Percentiles rank a stretch among this genome's conserved stretches.
These are phyloP conservation scores for Casuarina cunninghamiana DNA, from an alignment of 306 rosid species.

Conservation along the genomic window DNA sequence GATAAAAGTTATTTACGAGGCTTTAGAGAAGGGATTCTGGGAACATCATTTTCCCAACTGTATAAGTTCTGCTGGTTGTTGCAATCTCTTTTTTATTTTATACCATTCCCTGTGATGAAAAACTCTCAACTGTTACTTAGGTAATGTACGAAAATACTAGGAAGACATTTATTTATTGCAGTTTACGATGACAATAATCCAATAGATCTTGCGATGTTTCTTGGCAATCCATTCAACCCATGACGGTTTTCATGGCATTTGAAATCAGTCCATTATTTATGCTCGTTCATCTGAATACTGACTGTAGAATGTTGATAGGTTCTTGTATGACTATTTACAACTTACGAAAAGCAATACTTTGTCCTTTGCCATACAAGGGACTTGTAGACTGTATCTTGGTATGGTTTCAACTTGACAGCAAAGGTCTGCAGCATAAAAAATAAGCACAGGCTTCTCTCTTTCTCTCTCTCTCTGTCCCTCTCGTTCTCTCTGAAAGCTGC, in stretches of 20 bases:
- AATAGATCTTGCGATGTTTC: background rate
- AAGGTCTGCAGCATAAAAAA: no score
- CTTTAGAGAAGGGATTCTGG: background rate
- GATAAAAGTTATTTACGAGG: conserved; percentile 5
- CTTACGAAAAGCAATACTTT: no score
- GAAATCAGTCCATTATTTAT: background rate
- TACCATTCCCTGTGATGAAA: background rate
- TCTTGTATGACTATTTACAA: no score
- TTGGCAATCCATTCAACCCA: background rate
- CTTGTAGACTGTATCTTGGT: no score
- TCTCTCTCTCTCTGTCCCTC: no score
- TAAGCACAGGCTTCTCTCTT: no score
- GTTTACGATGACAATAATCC: background rate
- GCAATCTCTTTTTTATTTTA: background rate
- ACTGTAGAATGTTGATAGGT: no score
- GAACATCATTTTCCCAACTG: background rate
- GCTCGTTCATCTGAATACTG: no score
- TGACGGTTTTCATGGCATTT: background rate
- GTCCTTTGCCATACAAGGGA: no score
- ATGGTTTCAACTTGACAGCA: no score
- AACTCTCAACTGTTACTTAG: background rate
- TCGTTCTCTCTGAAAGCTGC: no score
- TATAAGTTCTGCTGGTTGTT: conserved; percentile 8
- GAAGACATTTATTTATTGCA: background rate
- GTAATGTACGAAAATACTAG: background rate